Evolutionary conservation across 257 asterid genomes (phyloP), one percentile per base, ranked within the genome.

Genomic region (Solanum piurae): DNA sequence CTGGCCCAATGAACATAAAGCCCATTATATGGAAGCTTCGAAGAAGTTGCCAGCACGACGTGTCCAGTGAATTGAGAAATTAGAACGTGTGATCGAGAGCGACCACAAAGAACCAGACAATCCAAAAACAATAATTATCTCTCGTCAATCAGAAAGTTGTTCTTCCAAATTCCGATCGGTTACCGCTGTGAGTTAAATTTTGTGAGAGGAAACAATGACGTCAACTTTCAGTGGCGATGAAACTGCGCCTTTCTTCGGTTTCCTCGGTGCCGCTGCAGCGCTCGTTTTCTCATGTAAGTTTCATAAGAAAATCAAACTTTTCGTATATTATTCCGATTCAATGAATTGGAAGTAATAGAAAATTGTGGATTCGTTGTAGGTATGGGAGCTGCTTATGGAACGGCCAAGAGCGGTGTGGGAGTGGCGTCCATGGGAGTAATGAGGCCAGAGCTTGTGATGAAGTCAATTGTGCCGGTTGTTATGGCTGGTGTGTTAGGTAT

Each of bases 401-500:
- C 85, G 27, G 85, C 85, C 27, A 79, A 79, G 64, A 79, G 85
- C 5, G 85, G 85, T 14, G 85, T 79, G 1, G 85, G 85, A 44
- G 85, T 79, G 37, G 85, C 85, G 25, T 79, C 85, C 5, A 79
- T 79, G 85, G 85, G 85, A 14, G 85, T 79, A 27, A 79, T 79
- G 85, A 79, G 85, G 64, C 85, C 85, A 27, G 85, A 79, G 85
- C 66, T 79, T 14, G 85, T 79, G 85, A 79, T 79, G 85, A 79
- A 79, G 66, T 79, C 85, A 44, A 79, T 79, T 9, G 92, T 91
- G 37, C 92, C 91, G 10, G 92, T 88, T 10, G 92, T 90, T 87
- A 90, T 90, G 92, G 92, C 92, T 72, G 92, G 92, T 21, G 92
- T 91, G 69, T 86, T 91, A 68, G 92, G 92, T 89, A 91, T 91